Base-by-base conservation (phyloP, 2,329 filamentous ascomycete genomes). In the Diaporthe vaccinii region DNA sequence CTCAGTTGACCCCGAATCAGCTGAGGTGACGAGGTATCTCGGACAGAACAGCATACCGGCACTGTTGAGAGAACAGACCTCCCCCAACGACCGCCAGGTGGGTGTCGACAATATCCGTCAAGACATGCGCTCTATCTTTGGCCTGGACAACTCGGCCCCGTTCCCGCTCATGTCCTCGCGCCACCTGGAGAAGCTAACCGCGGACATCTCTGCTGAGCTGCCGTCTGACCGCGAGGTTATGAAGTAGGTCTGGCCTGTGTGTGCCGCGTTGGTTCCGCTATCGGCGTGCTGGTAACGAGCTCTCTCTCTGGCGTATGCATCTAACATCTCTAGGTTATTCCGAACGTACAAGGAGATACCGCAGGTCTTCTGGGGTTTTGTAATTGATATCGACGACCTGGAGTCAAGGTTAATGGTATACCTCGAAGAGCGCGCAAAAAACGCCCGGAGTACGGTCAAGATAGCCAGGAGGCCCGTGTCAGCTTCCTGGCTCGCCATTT, bases 41-140 rank as follows among this genome's bases (percentile, higher is more conserved):
- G 91, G 91, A 39, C 90, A 93, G 80, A 93, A 93, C 82, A 92
- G 91, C 80, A 93, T 93, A 73, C 91, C 91, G 10, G 91, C 90
- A n/a, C 83, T 93, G 49, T 84, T 93, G 53, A 87, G 90, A 75
- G 91, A 93, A 79, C 91, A 92, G 80, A 87, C 89, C 3, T 87
- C 88, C 3, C 84, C 88, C 53, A 87, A 85, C 77, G 87, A 89
- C 73, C 87, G 88, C 75, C 86, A 86, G 74, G 86, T 89, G 72
- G 87, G 85, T 62, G 86, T 88, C 79, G 89, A 90, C 74, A 77
- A 84, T 78, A 91, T 93, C 71, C 89, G 91, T 70, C 88, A 89
- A 78, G 91, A 93, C 82, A 92, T 93, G 87, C 87, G 91, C 75
- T 91, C 91, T 58, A 92, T 93, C 68, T 85, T 93, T 34, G 91